A percentile compares a stretch with the other conserved stretches of the same genome.
Evolutionary conservation across 345 rosid genomes (phyloP).

Genomic region (Populus pruinosa): DNA sequence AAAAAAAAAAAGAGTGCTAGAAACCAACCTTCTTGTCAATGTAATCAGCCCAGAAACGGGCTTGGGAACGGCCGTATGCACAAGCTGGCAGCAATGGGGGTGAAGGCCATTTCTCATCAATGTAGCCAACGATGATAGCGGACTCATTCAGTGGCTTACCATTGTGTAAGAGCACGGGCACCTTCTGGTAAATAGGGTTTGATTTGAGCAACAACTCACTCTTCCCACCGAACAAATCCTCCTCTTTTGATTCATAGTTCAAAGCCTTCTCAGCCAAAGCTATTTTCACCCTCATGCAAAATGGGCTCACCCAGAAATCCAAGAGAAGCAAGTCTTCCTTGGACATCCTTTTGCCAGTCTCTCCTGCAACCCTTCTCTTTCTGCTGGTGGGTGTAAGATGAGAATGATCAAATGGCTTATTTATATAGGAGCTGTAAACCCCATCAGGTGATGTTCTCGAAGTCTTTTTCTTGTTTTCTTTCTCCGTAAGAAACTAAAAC

Average conservation of each 20-base stretch:
- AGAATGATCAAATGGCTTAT: not conserved
- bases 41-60: conserved; percentile 68
- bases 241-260: conserved; percentile 38
- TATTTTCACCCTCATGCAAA: conserved; percentile 57
- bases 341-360: not conserved
- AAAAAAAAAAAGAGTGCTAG: too few relatives aligned
- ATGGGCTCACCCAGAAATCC: conserved; percentile 58
- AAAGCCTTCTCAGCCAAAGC: conserved; percentile 62
- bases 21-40: conserved; percentile 59
- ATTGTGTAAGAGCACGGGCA: conserved; percentile 65
- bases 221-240: conserved; percentile 53
- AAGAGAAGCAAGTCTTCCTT: conserved; percentile 42
- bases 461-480: conserved; percentile 2
- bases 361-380: too few relatives aligned
- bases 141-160: conserved; percentile 69
- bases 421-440: not conserved
- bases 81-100: conserved; percentile 53
- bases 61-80: conserved; percentile 47
- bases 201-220: conserved; percentile 55
- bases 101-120: conserved; percentile 59
- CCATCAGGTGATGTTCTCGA: not conserved
- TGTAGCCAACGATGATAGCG: conserved; percentile 43
- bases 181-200: conserved; percentile 67
- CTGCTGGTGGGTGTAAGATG: not conserved
- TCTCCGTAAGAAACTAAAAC: not conserved